Base-by-base conservation (phyloP, 176 grass and related monocot genomes). In the Eragrostis curvula region DNA sequence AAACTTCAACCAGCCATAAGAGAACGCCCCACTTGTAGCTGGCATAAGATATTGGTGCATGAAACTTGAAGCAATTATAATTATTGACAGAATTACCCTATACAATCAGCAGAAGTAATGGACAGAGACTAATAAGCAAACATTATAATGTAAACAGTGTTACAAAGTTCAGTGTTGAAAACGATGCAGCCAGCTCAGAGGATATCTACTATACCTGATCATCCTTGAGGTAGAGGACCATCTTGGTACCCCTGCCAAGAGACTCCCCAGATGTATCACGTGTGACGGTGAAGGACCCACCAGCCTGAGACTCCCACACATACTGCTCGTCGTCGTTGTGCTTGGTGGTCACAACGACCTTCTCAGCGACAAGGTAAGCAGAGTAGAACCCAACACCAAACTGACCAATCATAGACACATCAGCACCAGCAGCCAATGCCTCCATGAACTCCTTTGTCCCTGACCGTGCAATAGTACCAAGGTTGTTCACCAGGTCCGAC, bases 251-350 rank as follows among this genome's bases (percentile, higher is more conserved):
- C 71, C 96, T 89, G 20, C 96, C 96, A 21, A 99, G 93, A 18
- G 32, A 59, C 87, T 98, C 93, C 1, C 96, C 93, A 65, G 87
- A 94, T 21, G 87, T 86, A 21, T 95, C 96, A 51, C 96, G 88
- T 21, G 96, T 92, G 16, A 98, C 93, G 0, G 96, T 98, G 84
- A 98, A 98, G 13, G 93, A 98, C 0, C 96, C 96, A 14, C 96
- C 96, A 42, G 96, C 93, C 87, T 98, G 96, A 18, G 96, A 98
- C 82, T 98, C 96, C 96, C 96, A 98, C 9, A 98, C 79, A 0
- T 98, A 98, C 93, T 96, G 93, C 89, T 99, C 96, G 24, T 99
- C 96, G 67, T 99, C 93, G 0, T 99, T 96, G 89, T 99, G 93
- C 83, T 99, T 99, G 79, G 83, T 74, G 24, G 77, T 93, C 51